phyloP scores from a whole-genome alignment of 371 early-diverging fungal species.

The Mucor plumbeus region DNA sequence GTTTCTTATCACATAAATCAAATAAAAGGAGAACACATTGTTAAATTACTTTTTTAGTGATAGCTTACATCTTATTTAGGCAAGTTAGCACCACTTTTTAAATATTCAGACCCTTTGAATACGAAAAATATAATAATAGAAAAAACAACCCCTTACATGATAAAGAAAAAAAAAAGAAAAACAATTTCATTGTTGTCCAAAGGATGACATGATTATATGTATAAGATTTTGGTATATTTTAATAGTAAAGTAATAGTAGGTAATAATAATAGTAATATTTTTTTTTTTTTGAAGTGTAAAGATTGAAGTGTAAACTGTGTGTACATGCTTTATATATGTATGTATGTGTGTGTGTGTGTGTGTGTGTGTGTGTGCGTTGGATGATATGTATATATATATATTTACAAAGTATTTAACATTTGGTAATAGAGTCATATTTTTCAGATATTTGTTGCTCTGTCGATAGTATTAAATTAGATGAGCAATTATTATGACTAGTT shows the following conservation, averaged over 20 bases:
- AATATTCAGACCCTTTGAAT: neutral
- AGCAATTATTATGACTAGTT: conserved; percentile 17
- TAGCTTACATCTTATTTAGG: conserved; percentile 3
- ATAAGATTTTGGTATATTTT: neutral
- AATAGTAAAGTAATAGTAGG: neutral
- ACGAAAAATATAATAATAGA: neutral
- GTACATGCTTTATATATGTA: neutral
- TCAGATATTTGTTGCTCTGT: conserved; percentile 14
- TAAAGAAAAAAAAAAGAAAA: neutral
- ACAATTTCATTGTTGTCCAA: neutral
- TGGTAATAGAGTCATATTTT: conserved; percentile 17
- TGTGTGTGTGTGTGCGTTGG: neutral
- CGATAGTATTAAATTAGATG: conserved; percentile 6
- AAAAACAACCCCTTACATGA: neutral
- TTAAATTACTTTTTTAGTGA: neutral
- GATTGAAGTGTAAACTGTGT: neutral
- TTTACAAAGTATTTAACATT: conserved; percentile 9
- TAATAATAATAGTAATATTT: neutral
- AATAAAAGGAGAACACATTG: conserved; percentile 1
- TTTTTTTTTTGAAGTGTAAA: neutral
- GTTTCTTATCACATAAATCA: neutral
- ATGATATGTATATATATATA: conserved; percentile 2
- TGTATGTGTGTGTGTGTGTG: neutral
- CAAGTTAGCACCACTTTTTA: neutral
- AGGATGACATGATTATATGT: neutral